phyloP scores from a whole-genome alignment of 768 basidiomycete species.

The Serendipita indica region DNA sequence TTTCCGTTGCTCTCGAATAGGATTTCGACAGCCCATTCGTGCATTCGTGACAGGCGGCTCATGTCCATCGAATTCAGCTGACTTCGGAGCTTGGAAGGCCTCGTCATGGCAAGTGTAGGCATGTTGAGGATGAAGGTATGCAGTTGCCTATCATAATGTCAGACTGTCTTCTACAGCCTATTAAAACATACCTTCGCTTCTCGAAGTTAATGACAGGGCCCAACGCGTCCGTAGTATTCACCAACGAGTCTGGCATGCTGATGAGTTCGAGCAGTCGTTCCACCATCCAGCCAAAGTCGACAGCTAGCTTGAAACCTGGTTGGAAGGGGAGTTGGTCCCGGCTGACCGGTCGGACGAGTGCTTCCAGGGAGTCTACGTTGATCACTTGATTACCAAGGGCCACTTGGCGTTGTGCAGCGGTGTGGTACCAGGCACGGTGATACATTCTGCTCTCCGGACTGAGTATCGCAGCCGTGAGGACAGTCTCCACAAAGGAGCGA shows the following conservation, averaged over 20 bases:
- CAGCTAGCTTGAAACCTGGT: slow-evolving; percentile 40
- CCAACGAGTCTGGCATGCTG: slow-evolving; percentile 53
- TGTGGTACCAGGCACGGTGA: slow-evolving; percentile 60
- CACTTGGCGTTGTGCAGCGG: slow-evolving; percentile 46
- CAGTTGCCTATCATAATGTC: slow-evolving; percentile 36
- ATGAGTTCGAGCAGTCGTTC: slow-evolving; percentile 72
- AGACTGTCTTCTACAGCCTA: no score
- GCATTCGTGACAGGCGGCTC: slow-evolving; percentile 61
- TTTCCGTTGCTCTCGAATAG: slow-evolving; percentile 42
- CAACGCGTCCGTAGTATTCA: slow-evolving; percentile 37
- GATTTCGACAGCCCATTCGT: slow-evolving; percentile 44
- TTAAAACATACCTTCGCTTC: slow-evolving; percentile 51
- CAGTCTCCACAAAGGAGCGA: slow-evolving; percentile 68
- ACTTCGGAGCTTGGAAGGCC: slow-evolving; percentile 33
- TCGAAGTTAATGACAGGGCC: slow-evolving; percentile 62
- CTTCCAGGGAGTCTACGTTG: slow-evolving; percentile 34
- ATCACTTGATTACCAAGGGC: no score
- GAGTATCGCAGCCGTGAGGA: slow-evolving; percentile 57
- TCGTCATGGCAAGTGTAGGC: slow-evolving; percentile 30
- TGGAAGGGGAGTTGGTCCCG: slow-evolving; percentile 19
- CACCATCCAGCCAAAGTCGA: slow-evolving; percentile 71
- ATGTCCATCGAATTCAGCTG: slow-evolving; percentile 52
- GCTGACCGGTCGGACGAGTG: neutral
- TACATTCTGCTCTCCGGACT: slow-evolving; percentile 70
- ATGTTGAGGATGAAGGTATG: slow-evolving; percentile 47